phyloP scores from a whole-genome alignment of 2,329 filamentous ascomycete genomes.

The Aspergillus quadrilineatus region DNA sequence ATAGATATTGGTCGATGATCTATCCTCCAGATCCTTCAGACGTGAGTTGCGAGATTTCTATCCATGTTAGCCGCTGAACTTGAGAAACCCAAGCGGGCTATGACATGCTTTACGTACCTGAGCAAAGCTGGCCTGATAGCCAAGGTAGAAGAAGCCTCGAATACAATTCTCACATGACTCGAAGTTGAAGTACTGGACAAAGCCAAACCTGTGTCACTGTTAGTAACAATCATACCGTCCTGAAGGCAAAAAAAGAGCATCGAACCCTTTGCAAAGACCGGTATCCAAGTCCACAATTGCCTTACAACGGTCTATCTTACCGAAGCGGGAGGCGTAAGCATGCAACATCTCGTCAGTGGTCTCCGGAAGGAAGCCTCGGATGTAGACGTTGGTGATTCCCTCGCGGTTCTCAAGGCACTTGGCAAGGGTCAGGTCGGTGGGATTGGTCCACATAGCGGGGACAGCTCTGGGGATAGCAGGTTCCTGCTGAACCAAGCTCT shows the following conservation, averaged over 20 bases:
- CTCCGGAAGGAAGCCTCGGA: constrained; percentile 90
- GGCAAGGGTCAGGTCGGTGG: constrained; percentile 84
- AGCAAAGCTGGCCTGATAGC: constrained; percentile 97
- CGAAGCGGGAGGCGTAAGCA: constrained; percentile 81
- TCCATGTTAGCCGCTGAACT: constrained; percentile 24
- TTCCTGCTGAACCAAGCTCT: constrained; percentile 69
- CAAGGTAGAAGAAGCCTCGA: constrained; percentile 87
- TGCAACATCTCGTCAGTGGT: constrained; percentile 89
- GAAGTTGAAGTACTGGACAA: constrained; percentile 89
- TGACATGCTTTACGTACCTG: constrained; percentile 54
- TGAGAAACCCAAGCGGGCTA: neutral
- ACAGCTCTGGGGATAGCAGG: constrained; percentile 84
- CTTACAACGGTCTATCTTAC: constrained; percentile 93
- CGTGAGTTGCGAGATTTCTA: constrained; percentile 98
- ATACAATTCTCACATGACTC: constrained; percentile 94
- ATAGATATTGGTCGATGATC: constrained; percentile 89
- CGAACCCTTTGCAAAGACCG: constrained; percentile 92
- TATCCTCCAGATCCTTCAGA: constrained; percentile 92
- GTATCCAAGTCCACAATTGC: constrained; percentile 95
- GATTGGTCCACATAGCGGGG: constrained; percentile 78
- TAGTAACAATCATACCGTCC: constrained; percentile 22
- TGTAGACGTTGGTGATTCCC: constrained; percentile 97
- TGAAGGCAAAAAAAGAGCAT: constrained; percentile 18
- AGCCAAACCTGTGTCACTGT: constrained; percentile 67
- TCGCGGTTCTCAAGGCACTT: constrained; percentile 93